phyloP scores from a whole-genome alignment of 1,284 basidiomycete genomes.

The Ustilago loliicola region DNA sequence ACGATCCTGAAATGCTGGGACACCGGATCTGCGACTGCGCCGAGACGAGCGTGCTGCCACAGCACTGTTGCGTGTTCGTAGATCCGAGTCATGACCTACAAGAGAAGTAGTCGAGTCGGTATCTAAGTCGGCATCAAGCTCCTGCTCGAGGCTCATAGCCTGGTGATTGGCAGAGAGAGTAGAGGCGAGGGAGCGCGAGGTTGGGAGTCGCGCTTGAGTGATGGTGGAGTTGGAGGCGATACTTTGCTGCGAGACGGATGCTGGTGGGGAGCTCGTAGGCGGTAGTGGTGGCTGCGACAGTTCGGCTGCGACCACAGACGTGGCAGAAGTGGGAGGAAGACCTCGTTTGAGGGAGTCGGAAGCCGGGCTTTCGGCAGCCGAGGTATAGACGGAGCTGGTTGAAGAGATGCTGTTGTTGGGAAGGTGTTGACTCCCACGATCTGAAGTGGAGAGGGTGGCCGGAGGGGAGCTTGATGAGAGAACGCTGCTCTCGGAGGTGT shows the following conservation, averaged over 20 bases:
- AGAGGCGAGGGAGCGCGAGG: slow-evolving; percentile 24
- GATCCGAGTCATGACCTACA: slow-evolving; percentile 10
- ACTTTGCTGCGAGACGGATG: slow-evolving; percentile 39
- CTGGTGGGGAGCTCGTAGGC: slow-evolving; percentile 8
- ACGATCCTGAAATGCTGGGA: slow-evolving; percentile 35
- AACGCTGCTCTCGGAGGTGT: neutral
- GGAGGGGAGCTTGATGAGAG: slow-evolving; percentile 14
- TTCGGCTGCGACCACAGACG: neutral
- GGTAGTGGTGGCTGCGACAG: neutral
- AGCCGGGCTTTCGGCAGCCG: slow-evolving; percentile 29
- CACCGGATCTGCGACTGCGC: slow-evolving; percentile 33
- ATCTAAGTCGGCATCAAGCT: slow-evolving; percentile 30
- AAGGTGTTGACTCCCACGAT: slow-evolving; percentile 6
- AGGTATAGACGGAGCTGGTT: slow-evolving; percentile 22
- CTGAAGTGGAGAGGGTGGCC: slow-evolving; percentile 11
- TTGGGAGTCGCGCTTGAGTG: slow-evolving; percentile 31
- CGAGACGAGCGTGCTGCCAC: slow-evolving; percentile 28
- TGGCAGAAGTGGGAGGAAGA: neutral
- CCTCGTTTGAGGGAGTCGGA: slow-evolving; percentile 5
- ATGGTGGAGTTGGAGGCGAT: slow-evolving; percentile 43
- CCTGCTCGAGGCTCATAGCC: slow-evolving; percentile 47
- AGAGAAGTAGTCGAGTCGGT: slow-evolving; percentile 7
- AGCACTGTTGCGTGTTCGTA: slow-evolving; percentile 7
- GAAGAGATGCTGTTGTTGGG: slow-evolving; percentile 26
- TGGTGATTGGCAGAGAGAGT: slow-evolving; percentile 26